Base-by-base conservation (phyloP, 2,329 filamentous ascomycete species). In the Emericellopsis atlantica region DNA sequence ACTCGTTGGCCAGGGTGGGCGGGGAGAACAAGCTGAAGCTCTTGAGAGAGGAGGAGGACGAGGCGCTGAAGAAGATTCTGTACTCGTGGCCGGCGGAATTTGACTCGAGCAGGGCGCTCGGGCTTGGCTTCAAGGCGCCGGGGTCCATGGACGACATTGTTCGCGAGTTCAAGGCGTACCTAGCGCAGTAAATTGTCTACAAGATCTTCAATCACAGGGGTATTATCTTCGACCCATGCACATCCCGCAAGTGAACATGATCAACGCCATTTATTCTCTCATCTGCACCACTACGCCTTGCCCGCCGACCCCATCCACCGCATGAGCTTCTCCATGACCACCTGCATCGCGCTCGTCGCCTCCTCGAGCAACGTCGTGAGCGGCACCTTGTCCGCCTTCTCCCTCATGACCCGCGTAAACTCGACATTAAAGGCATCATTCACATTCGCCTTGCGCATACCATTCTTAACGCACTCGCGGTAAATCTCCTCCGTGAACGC, bases 391-490 rank as follows among this genome's bases (percentile, higher is more conserved):
- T 41, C 44, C 4, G 40, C 37, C 29, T 48, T 48, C 45, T 55
- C 45, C 32, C 39, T 44, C 12, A 46, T 39, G 33, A 41, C 37
- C n/a, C 32, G 26, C 5, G 40, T 32, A 31, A 42, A 46, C 22
- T 40, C 23, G 21, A 37, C 32, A 38, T 46, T 46, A 26, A 70
- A 64, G 36, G 65, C 65, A 55, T 68, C 67, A 55, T 71, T 72
- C 55, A 71, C 67, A 48, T 72, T 72, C 47, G 69, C 53, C 56
- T 70, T 70, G 37, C 58, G 59, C 32, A 70, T 61, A 37, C 68
- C 68, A 6, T 52, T 58, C 18, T 54, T 53, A 51, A 71, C 69
- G 54, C 66, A 70, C 36, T 52, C 54, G 21, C 51, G 44, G 46
- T 69, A 69, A 43, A 66, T 65, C 9, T 62, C 60, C 52, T 66